Evolutionary conservation across 805 yeast genomes (phyloP).

Genomic region (Suhomyces sp.): DNA sequence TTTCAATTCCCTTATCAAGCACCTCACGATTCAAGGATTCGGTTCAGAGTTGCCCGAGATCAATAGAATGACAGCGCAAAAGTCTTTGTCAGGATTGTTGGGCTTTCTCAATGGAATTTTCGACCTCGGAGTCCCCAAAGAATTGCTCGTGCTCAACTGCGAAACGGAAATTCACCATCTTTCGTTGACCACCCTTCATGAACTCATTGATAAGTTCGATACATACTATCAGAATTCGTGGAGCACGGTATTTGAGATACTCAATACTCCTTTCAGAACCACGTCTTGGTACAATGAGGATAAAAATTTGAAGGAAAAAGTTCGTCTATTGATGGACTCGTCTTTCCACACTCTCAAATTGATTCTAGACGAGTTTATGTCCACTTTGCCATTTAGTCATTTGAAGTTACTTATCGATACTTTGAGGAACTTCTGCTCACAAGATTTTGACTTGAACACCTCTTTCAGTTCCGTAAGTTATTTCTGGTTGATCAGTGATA

Average conservation of each 20-base stretch:
- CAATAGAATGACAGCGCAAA: conserved; percentile 37
- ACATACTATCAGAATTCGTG: conserved; percentile 59
- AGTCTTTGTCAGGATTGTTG: conserved; percentile 49
- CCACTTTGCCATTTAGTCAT: conserved; percentile 64
- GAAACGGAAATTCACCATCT: conserved; percentile 68
- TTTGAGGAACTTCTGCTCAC: conserved; percentile 67
- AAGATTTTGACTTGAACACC: conserved; percentile 72
- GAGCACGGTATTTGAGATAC: conserved; percentile 65
- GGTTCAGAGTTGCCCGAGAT: conserved; percentile 16
- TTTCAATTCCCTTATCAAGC: conserved; percentile 49
- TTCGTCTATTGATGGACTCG: conserved; percentile 52
- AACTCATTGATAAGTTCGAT: conserved; percentile 78
- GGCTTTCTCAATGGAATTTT: conserved; percentile 43
- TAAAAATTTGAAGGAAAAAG: conserved; percentile 43
- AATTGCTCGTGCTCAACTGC: conserved; percentile 48
- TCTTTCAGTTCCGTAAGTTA: conserved; percentile 90
- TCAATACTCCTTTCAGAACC: conserved; percentile 53
- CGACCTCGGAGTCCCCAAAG: conserved; percentile 36
- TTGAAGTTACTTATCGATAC: conserved; percentile 67
- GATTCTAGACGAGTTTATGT: conserved; percentile 81
- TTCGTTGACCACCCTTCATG: conserved; percentile 61
- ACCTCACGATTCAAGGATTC: conserved; percentile 43
- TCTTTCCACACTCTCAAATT: conserved; percentile 82
- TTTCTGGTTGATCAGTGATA: conserved; percentile 89
- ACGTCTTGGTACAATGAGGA: conserved; percentile 19